Evolutionary conservation across 2,329 filamentous ascomycete species (phyloP).

Genomic region (Botrytis tulipae): DNA sequence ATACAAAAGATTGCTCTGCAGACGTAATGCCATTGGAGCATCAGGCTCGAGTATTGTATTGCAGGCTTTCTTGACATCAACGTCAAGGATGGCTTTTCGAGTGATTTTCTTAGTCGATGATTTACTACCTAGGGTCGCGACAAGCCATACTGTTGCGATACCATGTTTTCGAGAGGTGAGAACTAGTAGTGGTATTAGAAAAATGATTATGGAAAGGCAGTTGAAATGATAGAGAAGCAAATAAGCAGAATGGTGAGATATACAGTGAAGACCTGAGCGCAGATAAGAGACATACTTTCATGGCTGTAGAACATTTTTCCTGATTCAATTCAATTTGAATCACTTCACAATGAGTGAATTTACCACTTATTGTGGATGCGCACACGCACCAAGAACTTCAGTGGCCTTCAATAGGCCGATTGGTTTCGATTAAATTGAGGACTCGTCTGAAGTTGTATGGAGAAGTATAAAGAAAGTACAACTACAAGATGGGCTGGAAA

Average conservation of each 20-base stretch:
- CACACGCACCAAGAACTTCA: background rate
- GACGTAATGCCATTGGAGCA: constrained; percentile 81
- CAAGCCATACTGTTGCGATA: constrained; percentile 91
- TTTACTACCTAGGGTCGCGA: constrained; percentile 80
- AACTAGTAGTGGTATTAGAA: constrained; percentile 47
- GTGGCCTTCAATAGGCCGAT: background rate
- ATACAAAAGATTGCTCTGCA: constrained; percentile 86
- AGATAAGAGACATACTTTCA: constrained; percentile 63
- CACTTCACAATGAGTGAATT: background rate
- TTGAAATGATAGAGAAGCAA: background rate
- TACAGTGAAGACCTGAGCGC: background rate
- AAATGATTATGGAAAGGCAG: background rate
- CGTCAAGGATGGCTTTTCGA: constrained; percentile 82
- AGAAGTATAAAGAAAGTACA: background rate
- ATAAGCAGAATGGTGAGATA: background rate
- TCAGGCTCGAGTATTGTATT: constrained; percentile 82
- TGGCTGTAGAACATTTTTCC: constrained; percentile 86
- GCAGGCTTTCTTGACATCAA: constrained; percentile 84
- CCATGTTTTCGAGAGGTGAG: constrained; percentile 86
- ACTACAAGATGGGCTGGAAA: background rate
- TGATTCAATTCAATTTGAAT: background rate
- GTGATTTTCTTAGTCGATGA: constrained; percentile 71
- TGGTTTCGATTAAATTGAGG: background rate
- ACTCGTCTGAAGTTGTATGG: background rate
- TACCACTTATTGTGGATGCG: background rate